Evolutionary conservation across 306 rosid genomes (phyloP).

Genomic region (Prunus campanulata): DNA sequence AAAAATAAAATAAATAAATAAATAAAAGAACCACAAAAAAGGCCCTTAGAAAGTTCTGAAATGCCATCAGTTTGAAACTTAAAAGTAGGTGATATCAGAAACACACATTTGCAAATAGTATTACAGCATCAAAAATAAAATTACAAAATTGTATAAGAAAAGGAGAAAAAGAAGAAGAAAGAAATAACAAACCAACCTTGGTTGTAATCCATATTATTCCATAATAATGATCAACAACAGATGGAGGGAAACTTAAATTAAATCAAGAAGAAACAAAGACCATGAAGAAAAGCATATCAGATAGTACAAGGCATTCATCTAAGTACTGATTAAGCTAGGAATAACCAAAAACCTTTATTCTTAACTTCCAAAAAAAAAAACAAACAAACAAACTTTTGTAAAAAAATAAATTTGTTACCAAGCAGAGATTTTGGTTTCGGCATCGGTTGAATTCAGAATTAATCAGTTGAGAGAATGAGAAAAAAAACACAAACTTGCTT

Average conservation of each 20-base stretch:
- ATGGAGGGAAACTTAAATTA: background rate
- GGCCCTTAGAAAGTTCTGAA: no score
- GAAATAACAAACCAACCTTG: background rate
- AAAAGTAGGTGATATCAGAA: background rate
- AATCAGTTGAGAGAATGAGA: background rate
- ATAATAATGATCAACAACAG: background rate
- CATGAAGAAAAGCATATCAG: constrained; percentile 18
- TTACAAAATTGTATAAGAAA: background rate
- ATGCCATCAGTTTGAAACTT: no score
- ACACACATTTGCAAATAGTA: background rate
- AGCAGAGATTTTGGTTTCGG: constrained; percentile 31
- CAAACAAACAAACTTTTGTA: background rate
- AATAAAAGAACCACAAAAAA: no score
- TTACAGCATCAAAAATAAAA: background rate
- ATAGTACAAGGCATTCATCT: no score
- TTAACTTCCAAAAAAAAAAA: background rate
- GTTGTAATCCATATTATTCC: background rate
- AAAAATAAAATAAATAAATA: no score
- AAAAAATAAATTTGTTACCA: constrained; percentile 17
- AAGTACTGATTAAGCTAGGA: background rate
- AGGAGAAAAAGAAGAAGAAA: background rate
- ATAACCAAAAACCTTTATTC: background rate
- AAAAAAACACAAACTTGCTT: no score
- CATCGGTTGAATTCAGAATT: constrained; percentile 26
- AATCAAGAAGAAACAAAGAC: background rate